A percentile compares a stretch with the other conserved stretches of the same genome.
Evolutionary conservation across 805 yeast genomes (phyloP).

Genomic region (Kuraishia piskuri): DNA sequence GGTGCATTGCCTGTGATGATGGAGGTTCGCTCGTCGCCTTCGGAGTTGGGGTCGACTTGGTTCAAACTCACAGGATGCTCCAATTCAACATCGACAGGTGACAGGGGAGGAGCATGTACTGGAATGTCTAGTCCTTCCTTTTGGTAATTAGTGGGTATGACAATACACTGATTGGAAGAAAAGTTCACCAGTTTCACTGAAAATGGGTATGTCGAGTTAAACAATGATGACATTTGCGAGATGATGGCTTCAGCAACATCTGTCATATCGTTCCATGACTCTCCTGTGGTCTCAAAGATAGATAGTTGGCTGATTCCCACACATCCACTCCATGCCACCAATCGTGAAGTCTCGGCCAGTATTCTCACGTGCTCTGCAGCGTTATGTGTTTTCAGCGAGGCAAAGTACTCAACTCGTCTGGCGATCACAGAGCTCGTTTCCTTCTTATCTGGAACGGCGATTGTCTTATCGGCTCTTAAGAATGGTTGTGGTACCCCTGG

Average conservation of each 20-base stretch:
- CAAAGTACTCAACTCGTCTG: constrained; percentile 28
- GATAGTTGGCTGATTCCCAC: constrained; percentile 16
- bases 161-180: constrained; percentile 8
- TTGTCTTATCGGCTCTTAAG: constrained; percentile 29
- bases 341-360: constrained; percentile 25
- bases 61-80: constrained; percentile 7
- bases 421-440: constrained; percentile 23
- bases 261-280: constrained; percentile 17
- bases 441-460: constrained; percentile 28
- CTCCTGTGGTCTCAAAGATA: constrained; percentile 19
- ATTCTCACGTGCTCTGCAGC: constrained; percentile 33
- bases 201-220: constrained; percentile 8
- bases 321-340: constrained; percentile 20
- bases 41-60: constrained; percentile 7
- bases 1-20: neutral
- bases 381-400: constrained; percentile 28
- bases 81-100: constrained; percentile 5
- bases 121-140: neutral
- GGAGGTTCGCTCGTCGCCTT: constrained; percentile 1
- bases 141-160: constrained; percentile 5
- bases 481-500: constrained; percentile 35
- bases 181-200: constrained; percentile 16
- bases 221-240: constrained; percentile 15
- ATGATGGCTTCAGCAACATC: constrained; percentile 16
- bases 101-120: constrained; percentile 10